These are phyloP conservation scores for Antitrichia curtipendula DNA, from an alignment of 225 moss, liverwort and hornwort genomes.

Conservation along the genomic window DNA sequence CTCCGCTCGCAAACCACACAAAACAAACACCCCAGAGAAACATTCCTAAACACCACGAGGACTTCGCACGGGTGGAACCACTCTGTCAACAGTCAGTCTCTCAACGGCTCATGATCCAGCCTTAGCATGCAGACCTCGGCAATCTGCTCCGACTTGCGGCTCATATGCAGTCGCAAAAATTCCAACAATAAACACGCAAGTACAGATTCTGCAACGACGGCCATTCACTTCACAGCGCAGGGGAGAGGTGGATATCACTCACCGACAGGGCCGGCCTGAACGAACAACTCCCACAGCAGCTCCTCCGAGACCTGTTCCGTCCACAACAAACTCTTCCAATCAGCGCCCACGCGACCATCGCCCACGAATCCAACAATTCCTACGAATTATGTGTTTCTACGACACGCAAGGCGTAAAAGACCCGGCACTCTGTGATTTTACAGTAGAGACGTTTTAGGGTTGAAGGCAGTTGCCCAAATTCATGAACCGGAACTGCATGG, in stretches of 20 bases:
- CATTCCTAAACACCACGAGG: background rate
- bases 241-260: background rate
- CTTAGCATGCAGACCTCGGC: background rate
- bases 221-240: background rate
- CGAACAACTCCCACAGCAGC: constrained; percentile 96
- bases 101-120: background rate
- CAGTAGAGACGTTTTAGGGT: background rate
- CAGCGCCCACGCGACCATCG: background rate
- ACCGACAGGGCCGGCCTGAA: constrained; percentile 98
- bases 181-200: background rate
- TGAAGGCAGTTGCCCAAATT: background rate
- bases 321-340: background rate
- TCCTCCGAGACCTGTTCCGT: constrained; percentile 82
- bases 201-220: background rate
- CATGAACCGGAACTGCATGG: background rate
- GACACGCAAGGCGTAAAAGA: background rate
- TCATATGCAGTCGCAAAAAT: background rate
- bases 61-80: background rate
- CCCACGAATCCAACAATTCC: background rate
- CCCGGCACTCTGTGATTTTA: background rate
- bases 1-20: background rate
- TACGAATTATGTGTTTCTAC: no score
- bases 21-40: background rate
- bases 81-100: background rate
- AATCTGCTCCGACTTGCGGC: background rate